Evolutionary conservation across 257 asterid species (phyloP).

Genomic region (Solanum etuberosum): DNA sequence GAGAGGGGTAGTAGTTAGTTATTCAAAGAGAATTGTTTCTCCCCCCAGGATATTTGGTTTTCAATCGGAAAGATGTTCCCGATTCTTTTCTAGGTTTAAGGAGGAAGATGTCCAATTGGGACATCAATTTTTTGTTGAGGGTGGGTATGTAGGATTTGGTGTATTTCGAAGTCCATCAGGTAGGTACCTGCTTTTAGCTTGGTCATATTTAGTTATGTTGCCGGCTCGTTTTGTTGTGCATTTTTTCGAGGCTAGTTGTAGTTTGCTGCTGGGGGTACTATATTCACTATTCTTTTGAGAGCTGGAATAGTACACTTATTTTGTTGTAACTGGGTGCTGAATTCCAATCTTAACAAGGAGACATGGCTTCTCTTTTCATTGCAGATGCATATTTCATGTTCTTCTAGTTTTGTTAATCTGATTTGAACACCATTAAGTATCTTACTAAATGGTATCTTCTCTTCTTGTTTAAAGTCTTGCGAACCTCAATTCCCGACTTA

Average conservation of each 20-base stretch:
- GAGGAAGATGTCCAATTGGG: background rate
- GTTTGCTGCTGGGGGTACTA: background rate
- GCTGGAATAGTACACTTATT: background rate
- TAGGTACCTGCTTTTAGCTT: background rate
- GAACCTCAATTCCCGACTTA: background rate
- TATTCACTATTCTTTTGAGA: constrained; percentile 1
- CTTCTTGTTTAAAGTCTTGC: background rate
- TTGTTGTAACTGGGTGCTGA: constrained; percentile 6
- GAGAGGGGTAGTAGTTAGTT: constrained; percentile 2
- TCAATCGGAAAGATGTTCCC: constrained; percentile 7
- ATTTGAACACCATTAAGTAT: background rate
- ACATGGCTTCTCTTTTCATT: background rate
- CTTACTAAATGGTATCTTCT: background rate
- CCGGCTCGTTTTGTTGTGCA: background rate
- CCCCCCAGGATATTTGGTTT: background rate
- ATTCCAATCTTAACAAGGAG: background rate
- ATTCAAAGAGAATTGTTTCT: background rate
- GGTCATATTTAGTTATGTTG: background rate
- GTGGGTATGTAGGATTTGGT: background rate
- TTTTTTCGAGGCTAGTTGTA: constrained; percentile 9
- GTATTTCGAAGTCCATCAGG: background rate
- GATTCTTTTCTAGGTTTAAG: constrained; percentile 16
- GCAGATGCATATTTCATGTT: no score
- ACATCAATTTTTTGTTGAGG: background rate
- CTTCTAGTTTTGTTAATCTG: background rate